Base-by-base conservation (phyloP, 2,329 filamentous ascomycete genomes). In the Alternaria consortialis region DNA sequence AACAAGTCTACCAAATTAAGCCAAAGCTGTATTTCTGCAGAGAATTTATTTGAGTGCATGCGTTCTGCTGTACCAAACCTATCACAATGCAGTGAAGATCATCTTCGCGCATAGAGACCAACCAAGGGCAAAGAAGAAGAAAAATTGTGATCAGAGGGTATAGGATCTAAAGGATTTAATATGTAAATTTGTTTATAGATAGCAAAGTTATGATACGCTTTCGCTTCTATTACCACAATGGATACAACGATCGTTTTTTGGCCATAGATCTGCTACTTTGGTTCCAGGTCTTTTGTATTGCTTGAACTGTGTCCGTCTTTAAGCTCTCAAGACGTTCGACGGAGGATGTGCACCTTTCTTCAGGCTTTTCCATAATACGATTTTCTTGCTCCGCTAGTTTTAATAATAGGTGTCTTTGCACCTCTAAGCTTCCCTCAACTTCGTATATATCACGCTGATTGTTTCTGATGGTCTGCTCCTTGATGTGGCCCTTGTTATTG, bases 361-460 rank as follows among this genome's bases (percentile, higher is more conserved):
- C 23, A 59, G 29, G 27, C 17, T 46, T 43, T 60, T 56, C 62
- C 27, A 56, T 62, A 13, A 54, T 42, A 12, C 17, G 9, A 62
- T 62, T 65, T 48, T 65, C 62, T 42, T 42, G 37, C 59, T 53
- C 62, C 36, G 53, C 59, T 60, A 65, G 62, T 57, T 63, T 65
- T 39, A 58, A 48, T 34, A 65, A 52, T 12, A 65, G 56, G 1
- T 56, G 27, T 54, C 56, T 60, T 52, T 65, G 53, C 17, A 65
- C 53, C 25, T 59, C 62, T 32, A 65, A 57, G 53, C 25, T 57
- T 52, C 53, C 53, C 37, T 63, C 36, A 51, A 58, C 34, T 27
- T 62, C 53, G 23, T 65, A 46, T 51, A 47, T 58, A 60, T 60
- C 27, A 27, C 40, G 50, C 50, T 47, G 5, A 40, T 53, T 48